Percentiles rank a stretch among this genome's conserved stretches.
Evolutionary conservation across 2,329 filamentous ascomycete genomes (phyloP).

Genomic region (Xylaria sp.): DNA sequence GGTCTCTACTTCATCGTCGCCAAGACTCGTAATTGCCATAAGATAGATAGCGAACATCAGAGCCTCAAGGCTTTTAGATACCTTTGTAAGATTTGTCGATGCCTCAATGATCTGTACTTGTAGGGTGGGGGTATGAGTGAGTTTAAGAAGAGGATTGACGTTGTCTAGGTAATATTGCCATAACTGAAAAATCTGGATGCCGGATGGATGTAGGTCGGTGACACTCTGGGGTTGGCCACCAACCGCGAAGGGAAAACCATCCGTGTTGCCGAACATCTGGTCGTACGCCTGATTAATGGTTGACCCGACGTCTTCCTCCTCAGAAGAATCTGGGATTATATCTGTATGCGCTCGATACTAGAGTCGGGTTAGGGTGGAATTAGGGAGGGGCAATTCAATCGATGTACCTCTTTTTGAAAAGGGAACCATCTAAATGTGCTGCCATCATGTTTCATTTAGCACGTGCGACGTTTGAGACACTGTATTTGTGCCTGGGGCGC

Average conservation of each 20-base stretch:
- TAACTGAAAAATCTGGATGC: conserved; percentile 70
- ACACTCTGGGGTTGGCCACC: conserved; percentile 58
- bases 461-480: conserved; percentile 24
- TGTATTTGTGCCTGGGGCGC: neutral
- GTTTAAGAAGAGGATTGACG: conserved; percentile 74
- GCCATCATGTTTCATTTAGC: conserved; percentile 32
- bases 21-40: conserved; percentile 68
- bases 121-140: conserved; percentile 73
- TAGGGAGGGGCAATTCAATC: conserved; percentile 11
- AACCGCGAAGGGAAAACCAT: conserved; percentile 68
- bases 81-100: conserved; percentile 64
- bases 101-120: conserved; percentile 74
- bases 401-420: conserved; percentile 62
- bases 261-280: conserved; percentile 66
- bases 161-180: conserved; percentile 79
- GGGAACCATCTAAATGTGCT: conserved; percentile 63
- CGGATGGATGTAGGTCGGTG: conserved; percentile 62
- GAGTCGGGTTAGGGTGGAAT: conserved; percentile 37
- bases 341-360: conserved; percentile 65
- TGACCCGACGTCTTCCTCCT: conserved; percentile 64
- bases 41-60: conserved; percentile 76
- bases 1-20: conserved; percentile 62
- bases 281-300: conserved; percentile 69
- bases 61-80: conserved; percentile 69
- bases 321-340: conserved; percentile 64